Evolutionary conservation across 768 basidiomycete genomes (phyloP), one percentile per base, ranked within the genome.

Genomic region (Suillus brevipes): DNA sequence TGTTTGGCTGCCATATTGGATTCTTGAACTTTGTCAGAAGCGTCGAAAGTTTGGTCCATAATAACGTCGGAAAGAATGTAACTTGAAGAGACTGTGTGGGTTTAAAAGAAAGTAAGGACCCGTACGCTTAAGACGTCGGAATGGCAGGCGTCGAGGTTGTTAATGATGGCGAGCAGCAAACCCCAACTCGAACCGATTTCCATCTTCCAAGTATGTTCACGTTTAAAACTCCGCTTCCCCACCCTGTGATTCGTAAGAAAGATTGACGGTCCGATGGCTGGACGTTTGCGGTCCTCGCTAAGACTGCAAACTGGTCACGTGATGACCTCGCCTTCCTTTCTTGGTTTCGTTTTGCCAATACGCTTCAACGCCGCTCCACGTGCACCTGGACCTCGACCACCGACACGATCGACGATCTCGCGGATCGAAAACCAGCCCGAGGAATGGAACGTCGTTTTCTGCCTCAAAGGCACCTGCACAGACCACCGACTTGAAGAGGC

Each of bases 11-110:
- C 74, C 62, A 67, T 43, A 66, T 77, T 73, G 62, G 73, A 69
- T 63, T 78, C 78, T 64, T 69, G 67, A 62, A 63, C 63, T 61
- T 71, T 69, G 66, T 68, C 58, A 68, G 69, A 65, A 67, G 70
- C 71, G 65, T 70, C 57, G 62, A 75, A 65, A 66, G 70, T 65
- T 66, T 71, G 68, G 78, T 82, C 83, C 83, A 83, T 83, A 70
- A 68, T 68, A 62, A 66, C 60, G 67, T 42, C 28, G 67, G 68
- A 80, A 79, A 69, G 77, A 79, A 72, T 69, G 78, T 71, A 66
- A 64, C 73, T 72, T 68, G 64, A 68, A 72, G 70, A 73, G 77
- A 79, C 63, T 68, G 77, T 76, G 73, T 68, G 63, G 36, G 8
- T 64, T 65, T 63, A 71, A 81, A 80, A 75, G 68, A 78, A 77